Percentiles rank a stretch among this genome's conserved stretches.
Evolutionary conservation across 2,329 filamentous ascomycete genomes (phyloP).

Genomic region (Blastomyces percursus): DNA sequence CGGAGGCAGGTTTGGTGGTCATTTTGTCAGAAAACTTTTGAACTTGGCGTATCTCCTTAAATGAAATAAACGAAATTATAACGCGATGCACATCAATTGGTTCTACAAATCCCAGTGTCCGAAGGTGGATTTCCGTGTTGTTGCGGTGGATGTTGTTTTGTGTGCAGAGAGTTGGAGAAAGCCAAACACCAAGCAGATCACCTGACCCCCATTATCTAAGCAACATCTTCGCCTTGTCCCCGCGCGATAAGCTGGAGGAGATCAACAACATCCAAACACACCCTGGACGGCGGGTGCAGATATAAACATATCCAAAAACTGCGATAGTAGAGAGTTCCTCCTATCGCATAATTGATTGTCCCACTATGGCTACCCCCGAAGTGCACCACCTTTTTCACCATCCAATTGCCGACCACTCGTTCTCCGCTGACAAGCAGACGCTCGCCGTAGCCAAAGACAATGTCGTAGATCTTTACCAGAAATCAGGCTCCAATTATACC

Average conservation of each 20-base stretch:
- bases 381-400: constrained; percentile 95
- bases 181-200: not conserved
- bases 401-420: constrained; percentile 95
- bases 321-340: constrained; percentile 98
- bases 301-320: not conserved
- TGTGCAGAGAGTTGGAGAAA: not conserved
- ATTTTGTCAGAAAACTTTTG: constrained; percentile 17
- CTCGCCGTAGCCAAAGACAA: constrained; percentile 87
- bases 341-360: constrained; percentile 48
- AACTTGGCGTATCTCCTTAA: not conserved
- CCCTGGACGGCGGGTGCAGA: not conserved
- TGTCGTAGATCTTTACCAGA: constrained; percentile 76
- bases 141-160: not conserved
- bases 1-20: constrained; percentile 29
- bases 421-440: constrained; percentile 80
- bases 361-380: constrained; percentile 70
- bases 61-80: not conserved
- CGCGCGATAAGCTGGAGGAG: not conserved
- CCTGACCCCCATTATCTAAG: constrained; percentile 4
- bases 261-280: not conserved
- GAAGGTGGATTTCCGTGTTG: not conserved
- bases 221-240: not conserved
- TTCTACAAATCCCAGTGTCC: not conserved
- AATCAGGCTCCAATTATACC: constrained; percentile 61
- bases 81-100: not conserved